Conservation (phyloP, 1,284 basidiomycete species). For the Cryptococcus sp. region DNA sequence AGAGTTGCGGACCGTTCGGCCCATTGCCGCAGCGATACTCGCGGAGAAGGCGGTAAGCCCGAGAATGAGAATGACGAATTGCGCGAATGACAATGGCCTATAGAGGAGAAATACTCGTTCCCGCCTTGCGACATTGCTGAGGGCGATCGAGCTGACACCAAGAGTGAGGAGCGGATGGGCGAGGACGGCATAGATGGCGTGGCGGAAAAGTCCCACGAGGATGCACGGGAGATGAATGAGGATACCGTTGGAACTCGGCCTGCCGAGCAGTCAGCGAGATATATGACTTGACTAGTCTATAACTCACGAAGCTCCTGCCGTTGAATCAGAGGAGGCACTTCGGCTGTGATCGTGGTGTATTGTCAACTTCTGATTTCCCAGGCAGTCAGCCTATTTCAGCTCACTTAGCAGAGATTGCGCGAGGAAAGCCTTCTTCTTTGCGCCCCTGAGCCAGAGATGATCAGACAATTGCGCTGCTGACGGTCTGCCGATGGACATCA, state of each 20-base stretch:
- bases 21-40: conserved; percentile 43
- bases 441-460: conserved; percentile 39
- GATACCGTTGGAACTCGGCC: conserved; percentile 39
- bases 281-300: neutral
- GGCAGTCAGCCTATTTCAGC: conserved; percentile 1
- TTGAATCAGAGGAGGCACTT: conserved; percentile 32
- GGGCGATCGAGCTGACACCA: conserved; percentile 15
- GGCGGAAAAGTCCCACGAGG: conserved; percentile 45
- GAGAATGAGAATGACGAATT: conserved; percentile 22
- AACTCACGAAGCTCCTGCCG: conserved; percentile 44
- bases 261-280: conserved; percentile 3
- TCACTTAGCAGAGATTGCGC: conserved; percentile 37
- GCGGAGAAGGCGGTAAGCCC: conserved; percentile 33
- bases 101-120: conserved; percentile 14
- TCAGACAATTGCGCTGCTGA: conserved; percentile 26
- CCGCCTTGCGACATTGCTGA: conserved; percentile 23
- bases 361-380: neutral
- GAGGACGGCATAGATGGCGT: conserved; percentile 37
- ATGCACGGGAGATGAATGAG: conserved; percentile 35
- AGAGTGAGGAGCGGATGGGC: conserved; percentile 21
- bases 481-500: conserved; percentile 18
- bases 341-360: conserved; percentile 7
- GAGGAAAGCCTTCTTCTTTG: conserved; percentile 37
- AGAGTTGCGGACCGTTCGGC: conserved; percentile 30
- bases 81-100: conserved; percentile 19